A percentile compares a stretch with the other conserved stretches of the same genome.
phyloP scores from a whole-genome alignment of 129 eudicot genomes.

The Artemisia argyi region DNA sequence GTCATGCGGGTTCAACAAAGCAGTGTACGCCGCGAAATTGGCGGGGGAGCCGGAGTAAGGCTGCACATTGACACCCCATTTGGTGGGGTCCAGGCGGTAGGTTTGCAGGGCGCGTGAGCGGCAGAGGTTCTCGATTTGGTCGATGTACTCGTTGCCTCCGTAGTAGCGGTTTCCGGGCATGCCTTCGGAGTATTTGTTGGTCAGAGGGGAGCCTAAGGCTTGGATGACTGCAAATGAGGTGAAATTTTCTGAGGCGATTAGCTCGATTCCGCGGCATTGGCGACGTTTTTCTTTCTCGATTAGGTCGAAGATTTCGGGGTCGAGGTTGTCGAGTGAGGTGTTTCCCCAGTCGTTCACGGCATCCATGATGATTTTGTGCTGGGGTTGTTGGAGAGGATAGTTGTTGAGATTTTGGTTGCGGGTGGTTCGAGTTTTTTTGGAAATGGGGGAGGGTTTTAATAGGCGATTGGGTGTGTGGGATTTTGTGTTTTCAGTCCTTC shows the following conservation, averaged over 20 bases:
- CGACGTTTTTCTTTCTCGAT: conserved; percentile 91
- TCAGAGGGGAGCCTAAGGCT: conserved; percentile 84
- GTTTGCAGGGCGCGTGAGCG: conserved; percentile 68
- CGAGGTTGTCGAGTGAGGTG: conserved; percentile 54
- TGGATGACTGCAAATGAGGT: conserved; percentile 95
- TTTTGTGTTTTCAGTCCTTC: not conserved
- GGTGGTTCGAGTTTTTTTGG: conserved; percentile 36
- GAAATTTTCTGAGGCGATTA: conserved; percentile 96
- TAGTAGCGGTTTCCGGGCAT: conserved; percentile 98
- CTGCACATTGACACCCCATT: conserved; percentile 98
- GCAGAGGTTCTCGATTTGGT: conserved; percentile 81
- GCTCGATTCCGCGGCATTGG: conserved; percentile 89
- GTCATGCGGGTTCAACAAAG: conserved; percentile 80
- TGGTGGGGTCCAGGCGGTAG: conserved; percentile 68
- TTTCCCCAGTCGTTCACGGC: conserved; percentile 87
- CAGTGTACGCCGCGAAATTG: conserved; percentile 91
- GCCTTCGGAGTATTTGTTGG: conserved; percentile 98
- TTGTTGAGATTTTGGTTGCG: not conserved
- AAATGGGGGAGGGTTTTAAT: conserved; percentile 31
- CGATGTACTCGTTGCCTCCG: conserved; percentile 94
- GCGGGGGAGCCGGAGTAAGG: conserved; percentile 95
- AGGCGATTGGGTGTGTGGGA: conserved; percentile 6
- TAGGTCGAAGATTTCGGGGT: conserved; percentile 89
- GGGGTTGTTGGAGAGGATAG: no score
- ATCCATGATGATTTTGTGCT: conserved; percentile 85